Percentiles rank a stretch among this genome's conserved stretches.
phyloP scores from a whole-genome alignment of 2,329 filamentous ascomycete species.

The Cladosporium sp. region DNA sequence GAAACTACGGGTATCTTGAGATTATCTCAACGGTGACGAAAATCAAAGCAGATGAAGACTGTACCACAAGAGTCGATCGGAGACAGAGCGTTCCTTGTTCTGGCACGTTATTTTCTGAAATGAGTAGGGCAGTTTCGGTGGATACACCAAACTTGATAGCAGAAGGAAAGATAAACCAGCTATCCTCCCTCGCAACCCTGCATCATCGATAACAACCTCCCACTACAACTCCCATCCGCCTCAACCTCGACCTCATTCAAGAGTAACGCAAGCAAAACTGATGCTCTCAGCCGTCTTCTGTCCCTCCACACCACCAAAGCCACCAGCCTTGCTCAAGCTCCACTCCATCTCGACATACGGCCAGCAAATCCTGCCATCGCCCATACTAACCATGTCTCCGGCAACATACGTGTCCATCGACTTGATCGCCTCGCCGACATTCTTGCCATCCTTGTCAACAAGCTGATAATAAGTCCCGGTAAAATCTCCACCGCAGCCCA shows the following conservation, averaged over 20 bases:
- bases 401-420: slow-evolving; percentile 59
- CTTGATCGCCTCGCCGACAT: slow-evolving; percentile 53
- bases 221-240: neutral
- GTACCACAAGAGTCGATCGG: neutral
- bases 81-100: neutral
- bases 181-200: neutral
- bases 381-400: slow-evolving; percentile 62
- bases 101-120: neutral
- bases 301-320: slow-evolving; percentile 19
- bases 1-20: neutral
- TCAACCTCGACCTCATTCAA: slow-evolving; percentile 17
- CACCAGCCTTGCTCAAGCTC: slow-evolving; percentile 42
- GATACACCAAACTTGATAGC: neutral
- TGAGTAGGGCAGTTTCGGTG: neutral
- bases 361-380: slow-evolving; percentile 62
- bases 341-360: slow-evolving; percentile 60
- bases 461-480: slow-evolving; percentile 61
- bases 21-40: neutral
- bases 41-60: too few relatives aligned
- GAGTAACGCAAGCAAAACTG: slow-evolving; percentile 54
- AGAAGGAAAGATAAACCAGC: neutral
- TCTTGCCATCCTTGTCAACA: slow-evolving; percentile 53
- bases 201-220: neutral
- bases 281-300: slow-evolving; percentile 43
- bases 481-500: slow-evolving; percentile 61